A percentile compares a stretch with the other conserved stretches of the same genome.
Conservation (phyloP, 306 rosid species). For the Sindora glabra region DNA sequence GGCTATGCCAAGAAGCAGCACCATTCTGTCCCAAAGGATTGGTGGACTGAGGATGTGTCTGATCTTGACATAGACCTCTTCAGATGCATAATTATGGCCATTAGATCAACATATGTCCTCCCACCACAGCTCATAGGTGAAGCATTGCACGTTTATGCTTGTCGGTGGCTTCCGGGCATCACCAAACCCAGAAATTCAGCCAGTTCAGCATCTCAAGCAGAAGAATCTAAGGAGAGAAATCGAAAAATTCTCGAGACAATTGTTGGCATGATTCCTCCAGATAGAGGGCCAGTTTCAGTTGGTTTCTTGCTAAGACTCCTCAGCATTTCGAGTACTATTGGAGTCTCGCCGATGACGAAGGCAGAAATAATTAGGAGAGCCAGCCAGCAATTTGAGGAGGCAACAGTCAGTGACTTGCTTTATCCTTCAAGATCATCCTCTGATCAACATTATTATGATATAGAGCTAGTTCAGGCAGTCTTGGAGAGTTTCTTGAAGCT, state of each 20-base stretch:
- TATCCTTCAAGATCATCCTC: conserved; percentile 50
- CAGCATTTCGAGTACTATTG: conserved; percentile 38
- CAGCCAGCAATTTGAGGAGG: conserved; percentile 75
- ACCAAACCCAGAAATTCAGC: conserved; percentile 28
- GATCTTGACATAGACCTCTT: conserved; percentile 80
- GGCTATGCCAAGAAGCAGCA: conserved; percentile 65
- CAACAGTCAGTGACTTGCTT: conserved; percentile 63
- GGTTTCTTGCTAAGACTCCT: conserved; percentile 76
- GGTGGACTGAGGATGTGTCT: conserved; percentile 98
- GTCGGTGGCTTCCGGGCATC: conserved; percentile 64
- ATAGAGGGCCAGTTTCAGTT: conserved; percentile 68
- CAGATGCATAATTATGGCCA: conserved; percentile 61
- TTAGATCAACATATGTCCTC: conserved; percentile 59
- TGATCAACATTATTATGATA: conserved; percentile 51
- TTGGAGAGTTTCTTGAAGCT: conserved; percentile 61
- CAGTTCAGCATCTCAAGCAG: conserved; percentile 35
- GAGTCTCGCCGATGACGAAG: conserved; percentile 62
- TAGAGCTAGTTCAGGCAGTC: conserved; percentile 62
- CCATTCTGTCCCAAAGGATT: conserved; percentile 82
- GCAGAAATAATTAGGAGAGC: conserved; percentile 66
- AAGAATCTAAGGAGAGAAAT: conserved; percentile 40
- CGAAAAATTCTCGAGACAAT: conserved; percentile 59
- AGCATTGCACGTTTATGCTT: conserved; percentile 87
- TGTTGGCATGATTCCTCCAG: conserved; percentile 76
- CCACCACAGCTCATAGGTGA: conserved; percentile 89